phyloP scores from a whole-genome alignment of 345 rosid species.

The Citrus unshiu region DNA sequence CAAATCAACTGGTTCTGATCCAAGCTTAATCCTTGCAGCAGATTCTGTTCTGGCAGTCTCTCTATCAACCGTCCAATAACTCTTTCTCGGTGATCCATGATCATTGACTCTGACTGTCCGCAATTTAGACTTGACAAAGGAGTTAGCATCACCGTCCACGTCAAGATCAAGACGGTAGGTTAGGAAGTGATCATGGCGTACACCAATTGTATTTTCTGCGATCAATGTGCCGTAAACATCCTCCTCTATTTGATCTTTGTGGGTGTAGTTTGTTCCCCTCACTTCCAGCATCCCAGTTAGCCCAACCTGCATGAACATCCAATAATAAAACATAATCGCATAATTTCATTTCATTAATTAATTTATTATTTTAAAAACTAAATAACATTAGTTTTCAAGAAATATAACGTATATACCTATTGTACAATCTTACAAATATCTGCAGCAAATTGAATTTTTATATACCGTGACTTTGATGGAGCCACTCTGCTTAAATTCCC shows the following conservation, averaged over 20 bases:
- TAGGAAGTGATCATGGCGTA: constrained; percentile 43
- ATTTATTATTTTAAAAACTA: no score
- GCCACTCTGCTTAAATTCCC: constrained; percentile 38
- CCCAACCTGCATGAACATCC: constrained; percentile 27
- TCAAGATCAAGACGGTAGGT: constrained; percentile 45
- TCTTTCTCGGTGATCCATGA: constrained; percentile 32
- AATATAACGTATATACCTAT: no score
- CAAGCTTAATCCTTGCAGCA: constrained; percentile 31
- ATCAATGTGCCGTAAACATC: constrained; percentile 35
- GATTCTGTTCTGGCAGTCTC: constrained; percentile 35
- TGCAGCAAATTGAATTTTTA: no score
- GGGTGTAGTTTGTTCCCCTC: constrained; percentile 30
- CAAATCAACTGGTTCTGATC: constrained; percentile 27
- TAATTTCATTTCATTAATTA: neutral
- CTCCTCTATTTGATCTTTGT: constrained; percentile 23
- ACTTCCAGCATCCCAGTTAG: constrained; percentile 34
- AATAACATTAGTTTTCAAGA: no score
- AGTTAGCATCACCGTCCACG: constrained; percentile 36
- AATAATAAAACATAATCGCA: neutral
- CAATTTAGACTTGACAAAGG: constrained; percentile 34
- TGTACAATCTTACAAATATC: no score
- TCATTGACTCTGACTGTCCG: neutral
- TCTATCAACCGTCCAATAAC: constrained; percentile 39
- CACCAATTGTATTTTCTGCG: constrained; percentile 36
- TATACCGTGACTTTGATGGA: constrained; percentile 7